These are phyloP conservation scores for Gilbertella persicaria DNA, from an alignment of 371 early-diverging fungal genomes.

Conservation along the genomic window DNA sequence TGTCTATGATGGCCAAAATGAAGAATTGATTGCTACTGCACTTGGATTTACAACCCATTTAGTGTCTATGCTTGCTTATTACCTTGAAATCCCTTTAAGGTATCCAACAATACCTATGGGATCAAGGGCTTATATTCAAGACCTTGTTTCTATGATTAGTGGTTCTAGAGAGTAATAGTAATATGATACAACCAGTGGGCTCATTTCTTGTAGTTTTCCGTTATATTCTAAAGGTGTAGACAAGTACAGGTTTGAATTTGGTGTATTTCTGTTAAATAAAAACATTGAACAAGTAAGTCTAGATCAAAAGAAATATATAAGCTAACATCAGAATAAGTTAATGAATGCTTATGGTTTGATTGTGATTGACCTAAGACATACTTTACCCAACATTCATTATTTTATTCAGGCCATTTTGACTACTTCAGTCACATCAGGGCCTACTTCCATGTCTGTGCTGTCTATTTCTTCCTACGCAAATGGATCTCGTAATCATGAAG, in stretches of 20 bases:
- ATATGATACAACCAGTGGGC: too few species aligned
- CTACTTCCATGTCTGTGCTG: conserved; percentile 47
- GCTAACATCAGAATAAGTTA: conserved; percentile 39
- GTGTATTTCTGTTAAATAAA: conserved; percentile 84
- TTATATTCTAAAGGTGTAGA: conserved; percentile 75
- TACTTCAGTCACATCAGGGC: conserved; percentile 47
- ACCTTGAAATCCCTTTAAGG: conserved; percentile 71
- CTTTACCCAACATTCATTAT: conserved; percentile 75
- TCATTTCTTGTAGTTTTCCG: conserved; percentile 65
- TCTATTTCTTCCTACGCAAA: conserved; percentile 51
- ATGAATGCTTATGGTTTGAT: conserved; percentile 75
- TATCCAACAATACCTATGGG: conserved; percentile 81
- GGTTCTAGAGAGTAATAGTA: conserved; percentile 63
- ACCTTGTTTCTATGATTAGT: conserved; percentile 61
- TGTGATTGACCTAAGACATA: conserved; percentile 76
- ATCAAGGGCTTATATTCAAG: conserved; percentile 71
- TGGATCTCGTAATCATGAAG: conserved; percentile 14
- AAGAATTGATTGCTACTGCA: conserved; percentile 73
- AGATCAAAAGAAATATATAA: not conserved
- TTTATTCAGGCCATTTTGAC: conserved; percentile 66
- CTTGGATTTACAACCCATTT: conserved; percentile 76
- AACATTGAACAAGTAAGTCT: conserved; percentile 78
- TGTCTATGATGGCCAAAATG: conserved; percentile 59
- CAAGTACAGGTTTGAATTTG: conserved; percentile 76
- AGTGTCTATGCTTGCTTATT: conserved; percentile 71